phyloP scores from a whole-genome alignment of 2,329 filamentous ascomycete genomes.

The Penicillium sp. region DNA sequence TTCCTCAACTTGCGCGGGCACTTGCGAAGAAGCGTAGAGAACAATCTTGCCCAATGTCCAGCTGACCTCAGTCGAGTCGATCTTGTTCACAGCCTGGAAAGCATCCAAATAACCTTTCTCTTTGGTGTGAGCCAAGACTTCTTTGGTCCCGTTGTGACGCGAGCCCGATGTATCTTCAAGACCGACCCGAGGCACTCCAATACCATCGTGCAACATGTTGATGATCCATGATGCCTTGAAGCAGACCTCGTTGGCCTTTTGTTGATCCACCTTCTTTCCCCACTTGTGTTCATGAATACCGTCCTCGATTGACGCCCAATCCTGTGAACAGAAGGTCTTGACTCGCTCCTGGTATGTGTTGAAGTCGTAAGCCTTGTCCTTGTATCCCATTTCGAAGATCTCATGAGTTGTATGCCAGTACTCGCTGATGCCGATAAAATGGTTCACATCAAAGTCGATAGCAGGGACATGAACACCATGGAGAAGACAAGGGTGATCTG shows the following conservation, averaged over 20 bases:
- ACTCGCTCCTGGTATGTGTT: conserved; percentile 85
- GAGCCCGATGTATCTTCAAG: conserved; percentile 64
- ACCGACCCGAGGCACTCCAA: conserved; percentile 84
- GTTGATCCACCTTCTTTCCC: conserved; percentile 71
- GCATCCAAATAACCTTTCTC: conserved; percentile 76
- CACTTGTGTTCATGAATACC: conserved; percentile 68
- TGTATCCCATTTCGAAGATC: conserved; percentile 77
- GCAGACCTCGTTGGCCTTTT: conserved; percentile 82
- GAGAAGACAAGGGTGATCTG: conserved; percentile 80
- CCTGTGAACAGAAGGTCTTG: conserved; percentile 77
- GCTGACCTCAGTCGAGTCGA: conserved; percentile 87
- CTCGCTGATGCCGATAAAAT: conserved; percentile 96
- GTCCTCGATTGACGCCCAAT: conserved; percentile 75
- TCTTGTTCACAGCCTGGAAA: conserved; percentile 91
- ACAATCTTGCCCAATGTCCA: conserved; percentile 98
- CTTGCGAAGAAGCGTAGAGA: conserved; percentile 86
- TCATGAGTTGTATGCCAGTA: conserved; percentile 99
- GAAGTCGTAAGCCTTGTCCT: conserved; percentile 83
- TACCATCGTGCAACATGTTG: conserved; percentile 92
- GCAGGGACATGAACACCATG: conserved; percentile 91
- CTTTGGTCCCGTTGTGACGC: conserved; percentile 71
- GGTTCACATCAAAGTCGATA: conserved; percentile 96
- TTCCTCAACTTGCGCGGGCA: conserved; percentile 64
- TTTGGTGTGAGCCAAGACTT: conserved; percentile 67
- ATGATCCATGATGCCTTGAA: conserved; percentile 99